Evolutionary conservation across 768 basidiomycete species (phyloP).

Genomic region (Rhodotorula babjevae): DNA sequence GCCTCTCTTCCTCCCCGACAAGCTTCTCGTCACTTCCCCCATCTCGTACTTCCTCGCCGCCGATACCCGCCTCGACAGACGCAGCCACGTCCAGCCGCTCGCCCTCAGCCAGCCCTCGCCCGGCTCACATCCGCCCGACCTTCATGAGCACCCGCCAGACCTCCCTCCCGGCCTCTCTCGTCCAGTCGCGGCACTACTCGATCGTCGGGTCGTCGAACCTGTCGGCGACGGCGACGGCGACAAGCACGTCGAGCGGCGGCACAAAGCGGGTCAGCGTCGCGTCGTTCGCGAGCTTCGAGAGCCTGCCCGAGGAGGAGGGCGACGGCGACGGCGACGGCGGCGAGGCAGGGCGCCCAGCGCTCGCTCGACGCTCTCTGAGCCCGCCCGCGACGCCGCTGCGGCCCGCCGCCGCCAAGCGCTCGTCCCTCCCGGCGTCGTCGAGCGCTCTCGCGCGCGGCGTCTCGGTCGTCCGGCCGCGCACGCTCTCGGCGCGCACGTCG

Average conservation of each 20-base stretch:
- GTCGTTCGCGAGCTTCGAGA: slow-evolving; percentile 36
- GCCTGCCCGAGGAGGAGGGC: slow-evolving; percentile 33
- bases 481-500: not conserved
- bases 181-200: slow-evolving; percentile 22
- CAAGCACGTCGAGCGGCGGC: not conserved
- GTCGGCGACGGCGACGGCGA: not conserved
- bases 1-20: not conserved
- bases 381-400: not conserved
- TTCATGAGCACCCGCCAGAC: slow-evolving; percentile 7
- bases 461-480: not conserved
- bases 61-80: not conserved
- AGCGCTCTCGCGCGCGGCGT: not conserved
- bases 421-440: not conserved
- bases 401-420: not conserved
- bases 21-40: not conserved
- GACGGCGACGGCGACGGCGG: not conserved
- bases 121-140: not conserved
- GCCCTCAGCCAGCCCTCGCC: not conserved
- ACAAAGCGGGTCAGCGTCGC: slow-evolving; percentile 35
- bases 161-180: slow-evolving; percentile 21
- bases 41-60: not conserved
- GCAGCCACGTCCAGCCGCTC: not conserved
- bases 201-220: slow-evolving; percentile 4
- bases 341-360: not conserved
- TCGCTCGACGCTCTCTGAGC: not conserved